Evolutionary conservation across 2,329 filamentous ascomycete species (phyloP), one percentile per base, ranked within the genome.

Genomic region (Aplosporella prunicola): DNA sequence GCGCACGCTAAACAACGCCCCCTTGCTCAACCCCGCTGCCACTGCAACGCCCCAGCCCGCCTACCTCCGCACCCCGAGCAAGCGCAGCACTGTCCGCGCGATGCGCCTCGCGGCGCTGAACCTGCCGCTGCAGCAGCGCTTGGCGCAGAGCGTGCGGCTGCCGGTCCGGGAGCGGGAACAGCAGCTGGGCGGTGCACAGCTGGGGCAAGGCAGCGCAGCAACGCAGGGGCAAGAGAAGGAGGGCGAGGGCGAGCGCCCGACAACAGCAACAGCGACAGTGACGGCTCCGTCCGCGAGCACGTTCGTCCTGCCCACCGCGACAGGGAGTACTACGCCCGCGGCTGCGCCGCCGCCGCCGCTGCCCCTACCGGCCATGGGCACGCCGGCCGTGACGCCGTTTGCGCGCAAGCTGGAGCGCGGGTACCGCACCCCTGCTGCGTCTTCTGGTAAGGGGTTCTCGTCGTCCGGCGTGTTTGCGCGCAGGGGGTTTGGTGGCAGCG

Each of bases 61-160:
- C 1, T 69, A 70, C 36, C 56, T 69, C 39, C 63, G 66, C 25
- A 68, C 67, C 20, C 67, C 67, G 0, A 64, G 61, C 27, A 63
- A 63, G 40, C 54, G 61, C 16, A 52, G 47, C 30, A 50, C 61
- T 1, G 59, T 52, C 2, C 45, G 59, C 1, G 48, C 51, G 1
- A 36, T 44, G 18, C 25, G 42, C 10, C 39, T 45, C 10, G 35
- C 50, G 8, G 38, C 38, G 5, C 38, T 40, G 20, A 23, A 11
- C 26, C 26, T 11, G 3, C 14, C 20, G 13, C 11, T 23, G 20
- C 13, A 20, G n/a, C 29, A 32, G 13, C 10, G 15, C 7, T 5
- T 26, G 10, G 24, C 33, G 20, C 30, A n/a, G 17, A 11, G 16
- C 26, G 18, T 40, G 22, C 16, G 45, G 51, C 10, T 43, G 45